These are phyloP conservation scores for Piedraia hortae DNA, from an alignment of 2,329 filamentous ascomycete species.

Conservation along the genomic window DNA sequence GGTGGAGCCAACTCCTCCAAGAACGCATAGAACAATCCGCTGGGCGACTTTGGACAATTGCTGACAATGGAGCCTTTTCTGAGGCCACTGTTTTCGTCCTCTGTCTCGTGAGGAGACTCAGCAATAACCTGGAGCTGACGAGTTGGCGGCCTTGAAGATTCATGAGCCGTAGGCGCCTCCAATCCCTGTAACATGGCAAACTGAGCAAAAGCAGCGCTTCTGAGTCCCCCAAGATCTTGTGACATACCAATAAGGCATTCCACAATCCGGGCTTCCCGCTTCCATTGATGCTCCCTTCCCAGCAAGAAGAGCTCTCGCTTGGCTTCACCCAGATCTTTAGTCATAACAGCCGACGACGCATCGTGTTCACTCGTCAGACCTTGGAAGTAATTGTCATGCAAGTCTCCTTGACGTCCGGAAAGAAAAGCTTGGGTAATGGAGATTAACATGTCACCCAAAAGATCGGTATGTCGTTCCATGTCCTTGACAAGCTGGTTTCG, in stretches of 20 bases:
- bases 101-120: slow-evolving; percentile 2
- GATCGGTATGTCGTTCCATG: slow-evolving; percentile 44
- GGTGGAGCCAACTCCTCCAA: slow-evolving; percentile 72
- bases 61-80: slow-evolving; percentile 1
- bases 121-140: slow-evolving; percentile 3
- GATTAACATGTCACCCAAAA: slow-evolving; percentile 54
- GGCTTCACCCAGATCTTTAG: slow-evolving; percentile 55
- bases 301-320: slow-evolving; percentile 70
- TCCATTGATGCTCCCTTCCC: slow-evolving; percentile 53
- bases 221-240: slow-evolving; percentile 69
- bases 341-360: slow-evolving; percentile 38
- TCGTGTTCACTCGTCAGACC: slow-evolving; percentile 31
- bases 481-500: slow-evolving; percentile 31
- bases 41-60: slow-evolving; percentile 22
- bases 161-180: not conserved
- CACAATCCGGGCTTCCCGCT: slow-evolving; percentile 45
- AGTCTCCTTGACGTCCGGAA: slow-evolving; percentile 52
- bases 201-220: slow-evolving; percentile 71
- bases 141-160: slow-evolving; percentile 1
- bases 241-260: slow-evolving; percentile 63
- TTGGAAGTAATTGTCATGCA: slow-evolving; percentile 38
- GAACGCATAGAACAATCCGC: slow-evolving; percentile 77
- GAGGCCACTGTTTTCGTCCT: not conserved
- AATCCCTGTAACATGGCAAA: slow-evolving; percentile 53
- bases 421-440: slow-evolving; percentile 63